Evolutionary conservation across 331 rosid species (phyloP).

Genomic region (Rhamnella rubrinervis): DNA sequence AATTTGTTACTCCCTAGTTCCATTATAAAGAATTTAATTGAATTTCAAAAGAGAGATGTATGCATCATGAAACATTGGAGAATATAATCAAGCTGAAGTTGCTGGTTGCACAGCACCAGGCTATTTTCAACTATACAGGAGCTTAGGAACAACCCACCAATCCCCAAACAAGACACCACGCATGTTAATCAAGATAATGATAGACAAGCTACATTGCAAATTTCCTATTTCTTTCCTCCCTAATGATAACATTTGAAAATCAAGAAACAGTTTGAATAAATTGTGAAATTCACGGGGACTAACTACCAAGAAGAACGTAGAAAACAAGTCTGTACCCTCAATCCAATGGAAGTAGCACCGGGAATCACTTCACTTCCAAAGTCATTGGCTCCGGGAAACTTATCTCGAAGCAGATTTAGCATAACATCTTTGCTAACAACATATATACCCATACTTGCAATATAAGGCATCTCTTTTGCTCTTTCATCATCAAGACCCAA

Average conservation of each 20-base stretch:
- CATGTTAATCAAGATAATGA: too few relatives aligned
- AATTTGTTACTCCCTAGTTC: background rate
- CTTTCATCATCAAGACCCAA: constrained; percentile 94
- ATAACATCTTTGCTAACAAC: constrained; percentile 91
- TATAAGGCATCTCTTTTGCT: constrained; percentile 93
- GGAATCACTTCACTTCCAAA: constrained; percentile 99
- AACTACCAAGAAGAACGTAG: background rate
- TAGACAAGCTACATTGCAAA: background rate
- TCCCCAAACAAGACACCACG: background rate
- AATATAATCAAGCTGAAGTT: background rate
- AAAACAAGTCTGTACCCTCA: constrained; percentile 58
- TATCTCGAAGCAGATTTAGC: constrained; percentile 72
- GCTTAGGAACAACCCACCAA: background rate
- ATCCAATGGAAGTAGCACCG: constrained; percentile 87
- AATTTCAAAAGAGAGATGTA: too few relatives aligned
- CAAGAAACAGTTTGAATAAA: background rate
- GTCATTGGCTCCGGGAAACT: constrained; percentile 95
- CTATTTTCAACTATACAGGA: background rate
- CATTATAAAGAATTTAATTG: background rate
- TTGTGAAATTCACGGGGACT: background rate
- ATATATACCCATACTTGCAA: constrained; percentile 99
- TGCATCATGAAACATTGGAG: too few relatives aligned
- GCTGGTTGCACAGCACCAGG: background rate
- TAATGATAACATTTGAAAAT: background rate
- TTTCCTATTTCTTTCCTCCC: background rate